Base-by-base conservation (phyloP, 805 yeast genomes). In the Saturnispora sanitii region DNA sequence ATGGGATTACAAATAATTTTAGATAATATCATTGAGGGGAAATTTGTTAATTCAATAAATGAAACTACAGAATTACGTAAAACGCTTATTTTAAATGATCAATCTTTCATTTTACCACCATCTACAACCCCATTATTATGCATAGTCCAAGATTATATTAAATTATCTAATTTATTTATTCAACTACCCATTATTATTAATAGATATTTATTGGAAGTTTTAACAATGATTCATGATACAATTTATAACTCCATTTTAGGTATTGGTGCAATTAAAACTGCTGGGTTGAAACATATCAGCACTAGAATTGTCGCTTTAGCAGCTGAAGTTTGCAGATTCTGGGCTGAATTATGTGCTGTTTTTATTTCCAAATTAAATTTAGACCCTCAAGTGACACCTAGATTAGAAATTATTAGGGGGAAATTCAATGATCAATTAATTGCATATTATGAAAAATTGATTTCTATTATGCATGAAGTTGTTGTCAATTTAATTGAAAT, bases 241-340 rank as follows among this genome's bases (percentile, higher is more conserved):
- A 62, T 73, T 5, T 69, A 73, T 4, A 73, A 74, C 45, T 72
- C 82, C 4, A 77, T 82, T 30, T 61, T 82, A 28, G 81, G 79
- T 33, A 86, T 88, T 1, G 84, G 82, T 32, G 90, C 90, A 1
- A 79, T 83, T 2, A 60, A 75, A 47, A 73, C 87, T 1, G 83
- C 90, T 0, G 86, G 84, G 0, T 62, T 82, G 38, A 76, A 71
- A 47, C 87, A 81, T 52, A 81, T 82, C 38, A 77, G 84, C 3
- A 79, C 86, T 2, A 77, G 77, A 48, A 84, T 82, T 55, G 54
- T 82, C 38, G 79, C 86, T 1, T 65, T 81, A 30, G 74, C 82
- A 28, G 73, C 79, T 4, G 85, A 82, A 51, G 65, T 77, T n/a
- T 62, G 82, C 23, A 75, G 75, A 41, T 62, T 68, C 23, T 56